Evolutionary conservation across 2,329 filamentous ascomycete species (phyloP).

Genomic region (Onygenales sp.): DNA sequence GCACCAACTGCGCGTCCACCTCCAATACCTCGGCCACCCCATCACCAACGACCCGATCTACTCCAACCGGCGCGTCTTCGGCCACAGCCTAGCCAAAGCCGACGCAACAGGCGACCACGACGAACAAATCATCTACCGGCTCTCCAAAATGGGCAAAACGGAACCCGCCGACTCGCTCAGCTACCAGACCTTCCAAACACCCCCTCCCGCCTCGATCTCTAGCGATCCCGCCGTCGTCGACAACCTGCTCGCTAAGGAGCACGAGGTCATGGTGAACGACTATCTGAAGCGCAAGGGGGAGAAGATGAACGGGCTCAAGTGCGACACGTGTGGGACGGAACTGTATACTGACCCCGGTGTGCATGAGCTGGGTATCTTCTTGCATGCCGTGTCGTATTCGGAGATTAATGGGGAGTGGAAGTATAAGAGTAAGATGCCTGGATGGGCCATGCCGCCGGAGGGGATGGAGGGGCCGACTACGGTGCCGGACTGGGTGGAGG

Average conservation of each 20-base stretch:
- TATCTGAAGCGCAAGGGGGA: slow-evolving; percentile 89
- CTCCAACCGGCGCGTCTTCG: slow-evolving; percentile 87
- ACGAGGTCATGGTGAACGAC: slow-evolving; percentile 78
- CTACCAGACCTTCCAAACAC: slow-evolving; percentile 54
- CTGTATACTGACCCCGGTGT: slow-evolving; percentile 85
- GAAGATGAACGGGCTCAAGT: slow-evolving; percentile 79
- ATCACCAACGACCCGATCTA: slow-evolving; percentile 98
- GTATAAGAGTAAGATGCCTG: slow-evolving; percentile 74
- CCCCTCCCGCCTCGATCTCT: slow-evolving; percentile 26
- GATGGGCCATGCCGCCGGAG: slow-evolving; percentile 75
- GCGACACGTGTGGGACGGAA: slow-evolving; percentile 72
- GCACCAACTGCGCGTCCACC: slow-evolving; percentile 87
- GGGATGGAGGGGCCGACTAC: slow-evolving; percentile 63
- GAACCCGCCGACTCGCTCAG: slow-evolving; percentile 84
- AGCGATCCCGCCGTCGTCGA: slow-evolving; percentile 27
- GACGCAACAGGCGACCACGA: slow-evolving; percentile 65
- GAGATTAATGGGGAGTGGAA: slow-evolving; percentile 75
- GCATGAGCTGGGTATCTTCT: slow-evolving; percentile 86
- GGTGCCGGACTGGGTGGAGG: slow-evolving; percentile 41
- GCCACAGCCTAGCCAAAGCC: slow-evolving; percentile 60
- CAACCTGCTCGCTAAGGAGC: slow-evolving; percentile 32
- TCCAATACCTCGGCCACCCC: slow-evolving; percentile 88
- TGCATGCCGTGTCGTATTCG: slow-evolving; percentile 86
- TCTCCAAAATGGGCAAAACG: slow-evolving; percentile 86
- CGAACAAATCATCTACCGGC: slow-evolving; percentile 76